Percentiles rank a stretch among this genome's conserved stretches.
Conservation (phyloP, 805 yeast species). For the Wickerhamomyces rabaulensis region DNA sequence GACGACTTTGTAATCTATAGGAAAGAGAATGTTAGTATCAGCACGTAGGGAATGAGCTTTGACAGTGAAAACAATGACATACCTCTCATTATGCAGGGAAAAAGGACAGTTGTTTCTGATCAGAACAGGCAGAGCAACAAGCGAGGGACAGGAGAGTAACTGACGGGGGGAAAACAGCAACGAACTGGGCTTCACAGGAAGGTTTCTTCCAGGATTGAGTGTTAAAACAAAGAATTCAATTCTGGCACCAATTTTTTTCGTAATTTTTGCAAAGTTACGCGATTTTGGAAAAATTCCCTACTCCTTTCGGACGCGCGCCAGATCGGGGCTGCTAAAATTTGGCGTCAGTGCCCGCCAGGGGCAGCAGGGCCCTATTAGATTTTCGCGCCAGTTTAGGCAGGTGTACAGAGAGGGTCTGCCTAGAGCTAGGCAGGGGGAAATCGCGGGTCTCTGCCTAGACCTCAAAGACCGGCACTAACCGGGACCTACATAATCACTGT, state of each 20-base stretch:
- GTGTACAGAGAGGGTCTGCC: too few relatives aligned
- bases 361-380: too few relatives aligned
- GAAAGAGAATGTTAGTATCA: slow-evolving; percentile 3
- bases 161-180: neutral
- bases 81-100: slow-evolving; percentile 12
- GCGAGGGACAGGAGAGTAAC: neutral
- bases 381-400: too few relatives aligned
- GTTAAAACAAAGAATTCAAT: neutral
- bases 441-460: too few relatives aligned
- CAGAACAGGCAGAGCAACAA: too few relatives aligned
- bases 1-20: slow-evolving; percentile 77
- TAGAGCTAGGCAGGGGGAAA: too few relatives aligned
- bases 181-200: too few relatives aligned
- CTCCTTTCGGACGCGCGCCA: neutral
- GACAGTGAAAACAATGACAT: neutral
- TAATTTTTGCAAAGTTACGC: neutral
- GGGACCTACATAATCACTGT: too few relatives aligned
- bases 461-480: too few relatives aligned
- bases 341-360: too few relatives aligned
- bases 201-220: too few relatives aligned
- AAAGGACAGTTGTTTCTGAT: neutral
- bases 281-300: neutral
- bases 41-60: neutral
- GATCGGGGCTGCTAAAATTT: neutral
- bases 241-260: too few relatives aligned